Conservation (phyloP, 805 yeast genomes). For the Zygosaccharomyces bailii region DNA sequence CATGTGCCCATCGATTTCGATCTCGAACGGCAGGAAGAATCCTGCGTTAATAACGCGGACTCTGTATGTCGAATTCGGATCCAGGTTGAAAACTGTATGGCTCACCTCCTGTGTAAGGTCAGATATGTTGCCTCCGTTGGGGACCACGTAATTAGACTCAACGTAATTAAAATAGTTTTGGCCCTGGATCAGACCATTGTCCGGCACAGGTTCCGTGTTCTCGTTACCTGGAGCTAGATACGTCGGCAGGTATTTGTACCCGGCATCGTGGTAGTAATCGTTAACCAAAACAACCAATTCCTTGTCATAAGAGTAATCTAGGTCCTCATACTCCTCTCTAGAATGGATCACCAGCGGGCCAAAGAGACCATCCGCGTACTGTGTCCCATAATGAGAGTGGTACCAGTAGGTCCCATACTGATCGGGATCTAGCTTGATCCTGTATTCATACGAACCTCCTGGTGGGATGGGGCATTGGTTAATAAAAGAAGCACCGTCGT, state of each 20-base stretch:
- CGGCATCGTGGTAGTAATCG: constrained; percentile 48
- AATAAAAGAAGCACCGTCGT: constrained; percentile 51
- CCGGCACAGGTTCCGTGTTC: constrained; percentile 52
- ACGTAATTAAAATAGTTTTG: constrained; percentile 31
- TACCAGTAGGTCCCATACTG: constrained; percentile 57
- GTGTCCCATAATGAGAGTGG: constrained; percentile 50
- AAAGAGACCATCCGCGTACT: constrained; percentile 46
- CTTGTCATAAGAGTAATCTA: constrained; percentile 43
- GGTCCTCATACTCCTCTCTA: constrained; percentile 36
- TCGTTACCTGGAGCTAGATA: constrained; percentile 43
- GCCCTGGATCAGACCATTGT: constrained; percentile 44
- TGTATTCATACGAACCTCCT: constrained; percentile 41
- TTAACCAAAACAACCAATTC: constrained; percentile 44
- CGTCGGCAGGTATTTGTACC: constrained; percentile 27
- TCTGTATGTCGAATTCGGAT: constrained; percentile 45
- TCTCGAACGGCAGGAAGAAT: constrained; percentile 47
- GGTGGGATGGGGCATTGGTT: constrained; percentile 49
- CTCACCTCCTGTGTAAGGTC: constrained; percentile 21
- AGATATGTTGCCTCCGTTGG: constrained; percentile 21
- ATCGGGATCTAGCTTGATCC: constrained; percentile 37
- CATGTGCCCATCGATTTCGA: constrained; percentile 49
- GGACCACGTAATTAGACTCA: constrained; percentile 22
- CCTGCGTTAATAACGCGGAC: constrained; percentile 50
- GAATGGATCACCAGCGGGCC: constrained; percentile 52
- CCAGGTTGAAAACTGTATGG: constrained; percentile 30